These are phyloP conservation scores for Astrothelium subdiscretum DNA, from an alignment of 495 filamentous ascomycete species.

Conservation along the genomic window DNA sequence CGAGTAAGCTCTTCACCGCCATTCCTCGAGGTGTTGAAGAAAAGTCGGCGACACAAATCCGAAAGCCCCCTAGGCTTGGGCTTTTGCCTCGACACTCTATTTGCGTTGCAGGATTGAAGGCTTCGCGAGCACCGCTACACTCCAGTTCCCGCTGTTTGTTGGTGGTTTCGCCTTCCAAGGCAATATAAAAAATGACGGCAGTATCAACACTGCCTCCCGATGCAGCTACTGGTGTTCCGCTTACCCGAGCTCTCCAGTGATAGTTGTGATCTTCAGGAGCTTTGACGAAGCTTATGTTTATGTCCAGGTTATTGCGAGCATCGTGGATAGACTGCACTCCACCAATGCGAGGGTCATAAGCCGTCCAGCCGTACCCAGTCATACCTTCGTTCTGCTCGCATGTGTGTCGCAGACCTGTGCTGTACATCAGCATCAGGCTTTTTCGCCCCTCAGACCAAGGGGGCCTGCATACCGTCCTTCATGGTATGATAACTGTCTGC, in stretches of 20 bases:
- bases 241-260: conserved; percentile 81
- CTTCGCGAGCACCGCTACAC: not conserved
- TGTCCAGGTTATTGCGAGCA: conserved; percentile 70
- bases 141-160: no score
- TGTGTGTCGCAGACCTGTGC: conserved; percentile 84
- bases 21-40: not conserved
- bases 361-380: conserved; percentile 93
- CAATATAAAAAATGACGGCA: no score
- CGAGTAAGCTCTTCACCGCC: not conserved
- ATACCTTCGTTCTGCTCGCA: conserved; percentile 94
- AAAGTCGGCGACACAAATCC: not conserved
- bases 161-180: no score
- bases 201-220: no score
- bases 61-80: not conserved
- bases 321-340: conserved; percentile 86
- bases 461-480: conserved; percentile 58
- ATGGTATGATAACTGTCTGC: conserved; percentile 69
- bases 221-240: conserved; percentile 75
- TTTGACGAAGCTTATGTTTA: conserved; percentile 89
- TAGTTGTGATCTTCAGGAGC: conserved; percentile 82
- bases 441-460: not conserved
- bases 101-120: not conserved
- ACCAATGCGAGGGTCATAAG: conserved; percentile 80
- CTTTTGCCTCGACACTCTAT: not conserved
- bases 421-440: not conserved